Conservation (phyloP, 306 rosid genomes). For the Albizia julibrissin region DNA sequence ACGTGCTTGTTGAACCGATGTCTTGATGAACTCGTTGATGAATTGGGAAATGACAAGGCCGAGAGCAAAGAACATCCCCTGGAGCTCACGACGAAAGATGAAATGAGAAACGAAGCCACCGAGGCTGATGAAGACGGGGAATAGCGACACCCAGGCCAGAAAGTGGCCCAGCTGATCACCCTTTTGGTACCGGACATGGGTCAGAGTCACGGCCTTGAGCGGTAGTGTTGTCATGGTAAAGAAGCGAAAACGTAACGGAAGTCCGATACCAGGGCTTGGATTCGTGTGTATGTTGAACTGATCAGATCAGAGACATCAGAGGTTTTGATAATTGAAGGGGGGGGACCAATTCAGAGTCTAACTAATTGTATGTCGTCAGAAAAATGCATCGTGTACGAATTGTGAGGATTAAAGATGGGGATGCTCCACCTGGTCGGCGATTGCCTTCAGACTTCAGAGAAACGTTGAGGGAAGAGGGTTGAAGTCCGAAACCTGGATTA, state of each 20-base stretch:
- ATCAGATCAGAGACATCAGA: slow-evolving; percentile 5
- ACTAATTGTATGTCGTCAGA: background rate
- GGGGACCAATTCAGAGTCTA: background rate
- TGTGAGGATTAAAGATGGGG: background rate
- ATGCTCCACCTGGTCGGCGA: background rate
- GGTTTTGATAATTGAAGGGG: background rate
- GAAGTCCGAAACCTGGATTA: background rate
- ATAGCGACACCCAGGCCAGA: slow-evolving; percentile 82
- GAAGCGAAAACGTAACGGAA: background rate
- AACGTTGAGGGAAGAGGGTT: background rate
- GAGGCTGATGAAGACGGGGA: slow-evolving; percentile 83
- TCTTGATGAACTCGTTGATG: slow-evolving; percentile 74
- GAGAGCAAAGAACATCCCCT: slow-evolving; percentile 73
- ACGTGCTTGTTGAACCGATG: slow-evolving; percentile 74
- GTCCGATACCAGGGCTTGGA: background rate
- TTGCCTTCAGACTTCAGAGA: background rate
- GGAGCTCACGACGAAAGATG: slow-evolving; percentile 94
- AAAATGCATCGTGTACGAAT: background rate
- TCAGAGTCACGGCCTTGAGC: slow-evolving; percentile 75
- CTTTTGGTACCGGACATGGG: slow-evolving; percentile 71
- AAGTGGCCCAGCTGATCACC: slow-evolving; percentile 82
- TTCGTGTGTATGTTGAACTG: background rate
- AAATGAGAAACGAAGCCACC: slow-evolving; percentile 88
- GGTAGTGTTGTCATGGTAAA: slow-evolving; percentile 34
- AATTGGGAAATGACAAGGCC: slow-evolving; percentile 75